Evolutionary conservation across 768 basidiomycete species (phyloP), one percentile per base, ranked within the genome.

Genomic region (Termitomyces sp.): DNA sequence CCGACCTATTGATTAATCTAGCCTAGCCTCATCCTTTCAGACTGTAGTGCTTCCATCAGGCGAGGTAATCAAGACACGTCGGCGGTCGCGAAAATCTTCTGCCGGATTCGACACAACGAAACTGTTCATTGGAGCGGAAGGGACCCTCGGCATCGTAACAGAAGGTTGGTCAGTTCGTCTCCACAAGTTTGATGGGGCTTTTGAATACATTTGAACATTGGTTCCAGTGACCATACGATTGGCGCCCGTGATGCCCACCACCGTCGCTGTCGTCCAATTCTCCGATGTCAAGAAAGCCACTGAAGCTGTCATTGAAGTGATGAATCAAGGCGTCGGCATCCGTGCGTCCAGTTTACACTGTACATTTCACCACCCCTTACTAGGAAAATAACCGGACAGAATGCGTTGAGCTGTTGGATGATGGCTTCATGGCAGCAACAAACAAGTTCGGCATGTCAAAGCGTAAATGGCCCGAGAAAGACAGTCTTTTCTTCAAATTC

Each of bases 1-100:
- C 26, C 22, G 3, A 5, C 6, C 10, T 6, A 26, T 46, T 2
- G 5, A 3, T 22, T 18, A 4, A 16, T 3, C 22, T n/a, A 14
- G 37, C 20, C 27, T 53, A 24, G 43, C 18, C 55, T 47, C 20
- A 56, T 51, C 40, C 30, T 33, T 53, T 26, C 59, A 94, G 88
- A 96, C 93, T 0, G 89, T 95, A 2, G 94, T 97, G 0, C 82
- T 96, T 3, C 91, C 94, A 2, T 86, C 84, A 5, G 95, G 95
- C 1, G 84, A 93, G 67, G 87, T 96, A 13, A 95, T 97, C 68
- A 95, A 95, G 67, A 97, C 95, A 2, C 84, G 93, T 3, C 75
- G 79, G 24, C 78, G 89, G 27, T 79, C 89, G 3, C 76, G 93
- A 34, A 96, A 97, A 68, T 93, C 89, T 0, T 88, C 93, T 0